These are phyloP conservation scores for Pachysandra terminalis DNA, from an alignment of 164 flowering plant species.

Conservation along the genomic window DNA sequence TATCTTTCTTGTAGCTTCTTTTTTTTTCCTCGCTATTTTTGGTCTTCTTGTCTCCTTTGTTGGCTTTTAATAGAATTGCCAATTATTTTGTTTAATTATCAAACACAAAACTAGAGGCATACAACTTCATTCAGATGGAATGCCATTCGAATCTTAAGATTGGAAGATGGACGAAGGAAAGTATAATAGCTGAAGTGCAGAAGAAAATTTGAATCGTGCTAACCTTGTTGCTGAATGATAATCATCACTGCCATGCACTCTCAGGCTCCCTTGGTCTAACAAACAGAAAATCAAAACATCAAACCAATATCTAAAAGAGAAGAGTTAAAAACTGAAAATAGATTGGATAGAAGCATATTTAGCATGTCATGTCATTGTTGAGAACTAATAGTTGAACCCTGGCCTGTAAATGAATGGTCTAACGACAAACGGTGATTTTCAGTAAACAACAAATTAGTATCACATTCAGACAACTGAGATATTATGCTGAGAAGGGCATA, in stretches of 20 bases:
- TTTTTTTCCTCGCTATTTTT: too few species aligned
- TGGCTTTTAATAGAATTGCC: too few species aligned
- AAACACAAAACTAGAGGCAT: too few species aligned
- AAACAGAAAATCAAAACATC: neutral
- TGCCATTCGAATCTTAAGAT: too few species aligned
- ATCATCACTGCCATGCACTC: conserved; percentile 6
- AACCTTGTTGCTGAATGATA: conserved; percentile 40
- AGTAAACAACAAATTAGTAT: neutral
- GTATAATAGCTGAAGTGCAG: neutral
- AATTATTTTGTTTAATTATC: too few species aligned
- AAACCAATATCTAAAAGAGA: neutral
- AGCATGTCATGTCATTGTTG: too few species aligned
- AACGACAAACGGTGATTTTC: neutral
- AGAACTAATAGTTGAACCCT: too few species aligned
- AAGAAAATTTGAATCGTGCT: conserved; percentile 18
- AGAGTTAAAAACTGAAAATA: neutral
- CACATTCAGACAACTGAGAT: neutral
- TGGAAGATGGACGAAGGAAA: neutral
- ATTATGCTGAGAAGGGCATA: neutral
- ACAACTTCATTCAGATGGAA: too few species aligned
- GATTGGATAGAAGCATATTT: neutral
- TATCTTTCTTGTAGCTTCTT: too few species aligned
- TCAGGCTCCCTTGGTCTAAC: conserved; percentile 12
- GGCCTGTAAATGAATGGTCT: neutral
- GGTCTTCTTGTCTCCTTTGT: too few species aligned